Conservation (phyloP, 371 early-diverging fungal genomes). For the Gilbertella persicaria region DNA sequence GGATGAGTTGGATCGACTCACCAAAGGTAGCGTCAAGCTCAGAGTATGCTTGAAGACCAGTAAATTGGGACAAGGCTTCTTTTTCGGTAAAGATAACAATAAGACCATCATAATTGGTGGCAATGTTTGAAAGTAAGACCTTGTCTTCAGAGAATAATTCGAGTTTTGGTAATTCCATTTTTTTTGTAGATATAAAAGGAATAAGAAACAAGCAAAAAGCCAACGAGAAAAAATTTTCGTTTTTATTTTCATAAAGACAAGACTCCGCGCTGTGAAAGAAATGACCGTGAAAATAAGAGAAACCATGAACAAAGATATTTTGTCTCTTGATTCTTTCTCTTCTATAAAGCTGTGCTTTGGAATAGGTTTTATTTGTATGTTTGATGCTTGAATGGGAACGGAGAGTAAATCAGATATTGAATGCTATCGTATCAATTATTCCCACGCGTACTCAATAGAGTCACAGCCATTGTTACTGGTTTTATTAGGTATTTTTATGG, state of each 20-base stretch:
- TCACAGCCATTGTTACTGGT: too few relatives aligned
- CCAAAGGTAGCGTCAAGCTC: conserved; percentile 47
- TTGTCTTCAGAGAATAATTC: conserved; percentile 3
- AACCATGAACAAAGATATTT: too few relatives aligned
- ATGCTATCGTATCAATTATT: conserved; percentile 8
- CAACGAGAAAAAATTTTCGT: conserved; percentile 5
- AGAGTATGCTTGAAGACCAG: conserved; percentile 29
- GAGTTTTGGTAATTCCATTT: conserved; percentile 20
- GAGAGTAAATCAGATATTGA: neutral
- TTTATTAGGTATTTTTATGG: conserved; percentile 8
- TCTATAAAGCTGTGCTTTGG: too few relatives aligned
- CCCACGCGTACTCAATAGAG: too few relatives aligned
- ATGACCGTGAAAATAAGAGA: neutral
- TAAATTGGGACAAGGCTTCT: conserved; percentile 17
- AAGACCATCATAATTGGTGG: conserved; percentile 33
- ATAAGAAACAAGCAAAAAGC: neutral
- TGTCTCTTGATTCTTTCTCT: too few relatives aligned
- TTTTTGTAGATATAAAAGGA: conserved; percentile 1
- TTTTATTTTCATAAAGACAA: neutral
- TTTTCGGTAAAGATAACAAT: conserved; percentile 46
- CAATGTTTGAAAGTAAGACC: neutral
- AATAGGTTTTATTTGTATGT: too few relatives aligned
- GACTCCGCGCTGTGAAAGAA: neutral
- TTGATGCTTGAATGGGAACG: neutral
- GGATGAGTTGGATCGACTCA: conserved; percentile 36